A percentile compares a stretch with the other conserved stretches of the same genome.
These are phyloP conservation scores for Moniliophthora roreri DNA, from an alignment of 1,284 basidiomycete species.

Conservation along the genomic window DNA sequence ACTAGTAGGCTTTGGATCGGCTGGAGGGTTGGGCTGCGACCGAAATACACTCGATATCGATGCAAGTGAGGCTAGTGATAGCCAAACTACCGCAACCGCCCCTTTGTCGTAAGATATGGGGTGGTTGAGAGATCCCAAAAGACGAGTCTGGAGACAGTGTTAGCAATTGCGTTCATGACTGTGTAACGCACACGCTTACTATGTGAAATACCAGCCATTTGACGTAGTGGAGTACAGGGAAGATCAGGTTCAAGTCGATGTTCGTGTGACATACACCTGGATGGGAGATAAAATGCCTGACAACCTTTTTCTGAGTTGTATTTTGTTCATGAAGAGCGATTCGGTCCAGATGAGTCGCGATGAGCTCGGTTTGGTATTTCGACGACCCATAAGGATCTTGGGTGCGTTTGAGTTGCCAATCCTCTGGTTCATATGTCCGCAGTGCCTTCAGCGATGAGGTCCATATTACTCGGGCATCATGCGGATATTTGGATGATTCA, in stretches of 20 bases:
- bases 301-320: slow-evolving; percentile 26
- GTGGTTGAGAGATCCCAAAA: slow-evolving; percentile 65
- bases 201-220: slow-evolving; percentile 69
- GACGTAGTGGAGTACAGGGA: slow-evolving; percentile 45
- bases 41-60: slow-evolving; percentile 38
- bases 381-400: slow-evolving; percentile 68
- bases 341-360: slow-evolving; percentile 60
- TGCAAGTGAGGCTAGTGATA: slow-evolving; percentile 53
- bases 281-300: slow-evolving; percentile 68
- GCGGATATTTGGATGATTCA: slow-evolving; percentile 33
- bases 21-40: slow-evolving; percentile 14
- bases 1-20: slow-evolving; percentile 15
- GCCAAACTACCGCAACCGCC: slow-evolving; percentile 63
- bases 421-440: slow-evolving; percentile 54
- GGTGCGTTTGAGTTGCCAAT: slow-evolving; percentile 73
- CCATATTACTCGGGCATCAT: slow-evolving; percentile 74
- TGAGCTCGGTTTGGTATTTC: slow-evolving; percentile 82
- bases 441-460: slow-evolving; percentile 75
- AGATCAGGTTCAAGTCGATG: slow-evolving; percentile 53
- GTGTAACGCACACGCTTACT: slow-evolving; percentile 44
- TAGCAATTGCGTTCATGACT: background rate
- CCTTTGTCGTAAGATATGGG: slow-evolving; percentile 60
- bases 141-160: slow-evolving; percentile 57
- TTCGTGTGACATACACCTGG: slow-evolving; percentile 78
- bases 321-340: slow-evolving; percentile 26